A percentile compares a stretch with the other conserved stretches of the same genome.
phyloP scores from a whole-genome alignment of 2,329 filamentous ascomycete species.

The Chrysoporthe cubensis region DNA sequence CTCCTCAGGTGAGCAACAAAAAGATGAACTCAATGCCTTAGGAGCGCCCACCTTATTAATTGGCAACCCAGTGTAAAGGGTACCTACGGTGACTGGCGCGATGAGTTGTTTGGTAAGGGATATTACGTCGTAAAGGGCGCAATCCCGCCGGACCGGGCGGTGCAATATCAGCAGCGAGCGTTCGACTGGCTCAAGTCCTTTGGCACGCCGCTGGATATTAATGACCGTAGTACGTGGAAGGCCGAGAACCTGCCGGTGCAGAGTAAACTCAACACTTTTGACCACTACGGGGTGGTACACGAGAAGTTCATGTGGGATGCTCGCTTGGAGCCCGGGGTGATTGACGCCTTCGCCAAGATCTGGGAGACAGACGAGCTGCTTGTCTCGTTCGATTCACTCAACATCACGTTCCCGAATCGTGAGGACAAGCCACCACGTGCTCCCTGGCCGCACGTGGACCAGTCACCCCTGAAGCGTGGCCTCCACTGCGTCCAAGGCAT shows the following conservation, averaged over 20 bases:
- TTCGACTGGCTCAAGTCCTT: constrained; percentile 32
- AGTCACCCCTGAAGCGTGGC: constrained; percentile 34
- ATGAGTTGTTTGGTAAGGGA: constrained; percentile 46
- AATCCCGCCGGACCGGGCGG: constrained; percentile 45
- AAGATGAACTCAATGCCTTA: too few relatives aligned
- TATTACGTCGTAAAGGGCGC: constrained; percentile 47
- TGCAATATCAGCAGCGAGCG: constrained; percentile 38
- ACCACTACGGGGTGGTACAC: constrained; percentile 39
- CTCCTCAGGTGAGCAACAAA: not conserved
- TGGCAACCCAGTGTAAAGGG: not conserved
- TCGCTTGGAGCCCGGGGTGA: constrained; percentile 40
- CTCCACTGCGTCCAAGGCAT: constrained; percentile 39
- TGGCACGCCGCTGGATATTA: constrained; percentile 29
- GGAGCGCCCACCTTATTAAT: too few relatives aligned
- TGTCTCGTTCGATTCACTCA: constrained; percentile 43
- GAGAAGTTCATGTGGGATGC: constrained; percentile 45
- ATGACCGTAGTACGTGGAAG: constrained; percentile 42
- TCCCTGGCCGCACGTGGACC: constrained; percentile 44
- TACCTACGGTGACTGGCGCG: constrained; percentile 46
- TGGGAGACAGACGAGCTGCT: constrained; percentile 44
- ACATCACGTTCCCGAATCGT: constrained; percentile 42
- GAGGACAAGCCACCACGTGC: constrained; percentile 33
- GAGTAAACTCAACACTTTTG: constrained; percentile 38
- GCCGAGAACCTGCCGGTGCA: constrained; percentile 42
- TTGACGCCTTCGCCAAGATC: constrained; percentile 43